phyloP scores from a whole-genome alignment of 169 alveolate genomes.

The Plasmodium fragile region DNA sequence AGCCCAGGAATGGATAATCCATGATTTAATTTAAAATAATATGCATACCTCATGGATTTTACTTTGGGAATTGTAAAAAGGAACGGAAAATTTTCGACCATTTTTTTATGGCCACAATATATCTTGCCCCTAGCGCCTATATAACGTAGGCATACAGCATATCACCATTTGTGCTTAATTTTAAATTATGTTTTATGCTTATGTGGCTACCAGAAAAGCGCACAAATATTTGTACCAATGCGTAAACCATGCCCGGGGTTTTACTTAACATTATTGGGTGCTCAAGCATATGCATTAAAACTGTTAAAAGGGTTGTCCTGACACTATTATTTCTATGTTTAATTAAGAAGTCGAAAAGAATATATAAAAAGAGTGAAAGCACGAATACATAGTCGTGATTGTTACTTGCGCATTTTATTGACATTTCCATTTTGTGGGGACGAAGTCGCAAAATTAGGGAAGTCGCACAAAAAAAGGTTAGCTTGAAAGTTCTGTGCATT shows the following conservation, averaged over 20 bases:
- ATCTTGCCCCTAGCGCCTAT: neutral
- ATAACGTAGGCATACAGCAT: neutral
- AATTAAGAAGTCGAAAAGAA: neutral
- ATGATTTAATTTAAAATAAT: neutral
- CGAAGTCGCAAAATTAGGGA: neutral
- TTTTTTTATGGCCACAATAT: neutral
- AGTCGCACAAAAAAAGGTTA: neutral
- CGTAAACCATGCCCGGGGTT: neutral
- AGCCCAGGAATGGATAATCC: neutral
- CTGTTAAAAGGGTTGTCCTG: neutral
- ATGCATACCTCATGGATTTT: neutral
- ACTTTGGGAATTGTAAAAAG: neutral
- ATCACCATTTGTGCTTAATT: neutral
- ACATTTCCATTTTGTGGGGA: neutral
- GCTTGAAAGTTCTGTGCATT: neutral
- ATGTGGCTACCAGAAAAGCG: neutral
- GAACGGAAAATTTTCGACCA: neutral
- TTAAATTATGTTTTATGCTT: neutral
- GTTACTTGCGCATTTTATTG: neutral
- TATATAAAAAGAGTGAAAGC: neutral
- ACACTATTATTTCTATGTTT: neutral
- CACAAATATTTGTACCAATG: neutral
- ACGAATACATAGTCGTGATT: neutral
- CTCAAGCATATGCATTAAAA: neutral
- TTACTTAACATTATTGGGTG: neutral